These are phyloP conservation scores for Biscutella laevigata DNA, from an alignment of 441 rosid species.

Conservation along the genomic window DNA sequence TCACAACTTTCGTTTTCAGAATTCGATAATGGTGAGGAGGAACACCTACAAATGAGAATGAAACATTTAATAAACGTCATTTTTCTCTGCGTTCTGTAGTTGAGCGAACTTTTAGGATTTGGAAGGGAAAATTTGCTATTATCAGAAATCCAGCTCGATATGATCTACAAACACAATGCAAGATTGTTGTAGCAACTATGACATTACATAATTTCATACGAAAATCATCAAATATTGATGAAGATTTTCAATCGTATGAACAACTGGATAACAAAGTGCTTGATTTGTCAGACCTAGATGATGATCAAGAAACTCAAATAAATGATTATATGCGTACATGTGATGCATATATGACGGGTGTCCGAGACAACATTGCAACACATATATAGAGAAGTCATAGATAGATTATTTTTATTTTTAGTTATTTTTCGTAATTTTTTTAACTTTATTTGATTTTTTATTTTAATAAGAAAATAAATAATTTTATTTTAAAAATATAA, in stretches of 20 bases:
- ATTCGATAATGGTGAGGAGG: background rate
- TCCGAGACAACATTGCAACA: background rate
- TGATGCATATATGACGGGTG: background rate
- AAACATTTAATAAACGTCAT: too few species aligned
- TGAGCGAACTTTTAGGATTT: background rate
- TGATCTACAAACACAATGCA: background rate
- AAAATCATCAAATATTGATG: background rate
- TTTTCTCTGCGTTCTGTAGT: background rate
- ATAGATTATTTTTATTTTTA: too few species aligned
- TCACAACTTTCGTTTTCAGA: too few species aligned
- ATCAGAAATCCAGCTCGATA: background rate
- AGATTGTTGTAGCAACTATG: constrained; percentile 6
- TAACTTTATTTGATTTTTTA: too few species aligned
- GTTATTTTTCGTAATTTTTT: too few species aligned
- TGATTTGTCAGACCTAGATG: background rate
- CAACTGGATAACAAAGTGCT: background rate
- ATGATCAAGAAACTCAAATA: background rate
- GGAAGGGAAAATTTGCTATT: background rate
- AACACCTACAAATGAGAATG: background rate
- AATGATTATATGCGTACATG: background rate
- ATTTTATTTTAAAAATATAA: too few species aligned
- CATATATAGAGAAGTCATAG: background rate
- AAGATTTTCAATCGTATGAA: background rate
- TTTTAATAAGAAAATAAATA: too few species aligned
- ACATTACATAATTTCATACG: constrained; percentile 1